A percentile compares a stretch with the other conserved stretches of the same genome.
phyloP scores from a whole-genome alignment of 805 yeast species.

The Soucietia sequanensis region DNA sequence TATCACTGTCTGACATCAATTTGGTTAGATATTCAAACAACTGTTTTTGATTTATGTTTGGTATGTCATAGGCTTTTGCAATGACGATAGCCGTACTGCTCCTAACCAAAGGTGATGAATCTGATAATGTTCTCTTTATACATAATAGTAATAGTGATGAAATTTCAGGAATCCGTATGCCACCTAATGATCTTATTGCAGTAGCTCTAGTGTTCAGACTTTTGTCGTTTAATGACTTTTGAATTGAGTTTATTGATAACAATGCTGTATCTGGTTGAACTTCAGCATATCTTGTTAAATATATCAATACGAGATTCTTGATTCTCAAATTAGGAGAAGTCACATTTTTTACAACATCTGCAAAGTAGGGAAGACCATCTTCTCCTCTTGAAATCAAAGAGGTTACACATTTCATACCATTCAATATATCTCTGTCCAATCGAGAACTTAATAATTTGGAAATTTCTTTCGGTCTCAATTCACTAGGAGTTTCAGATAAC shows the following conservation, averaged over 20 bases:
- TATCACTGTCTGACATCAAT: conserved; percentile 64
- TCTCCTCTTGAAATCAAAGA: conserved; percentile 40
- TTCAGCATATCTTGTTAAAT: conserved; percentile 75
- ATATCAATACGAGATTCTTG: conserved; percentile 73
- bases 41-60: conserved; percentile 45
- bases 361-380: conserved; percentile 52
- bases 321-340: conserved; percentile 64
- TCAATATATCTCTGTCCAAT: conserved; percentile 50
- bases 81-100: conserved; percentile 76
- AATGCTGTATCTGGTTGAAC: conserved; percentile 86
- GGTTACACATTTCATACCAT: conserved; percentile 42
- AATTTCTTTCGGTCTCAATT: conserved; percentile 65
- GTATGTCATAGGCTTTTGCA: conserved; percentile 49
- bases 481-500: conserved; percentile 59
- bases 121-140: conserved; percentile 64
- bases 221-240: conserved; percentile 72
- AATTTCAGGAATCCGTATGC: conserved; percentile 79
- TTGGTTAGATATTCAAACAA: conserved; percentile 47
- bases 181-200: conserved; percentile 76
- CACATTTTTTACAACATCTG: conserved; percentile 87
- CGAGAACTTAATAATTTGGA: conserved; percentile 64
- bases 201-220: conserved; percentile 66
- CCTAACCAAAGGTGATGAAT: conserved; percentile 76
- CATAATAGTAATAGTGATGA: conserved; percentile 76
- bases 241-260: conserved; percentile 87